Conservation (phyloP, 345 rosid genomes). For the Bretschneidera sinensis region DNA sequence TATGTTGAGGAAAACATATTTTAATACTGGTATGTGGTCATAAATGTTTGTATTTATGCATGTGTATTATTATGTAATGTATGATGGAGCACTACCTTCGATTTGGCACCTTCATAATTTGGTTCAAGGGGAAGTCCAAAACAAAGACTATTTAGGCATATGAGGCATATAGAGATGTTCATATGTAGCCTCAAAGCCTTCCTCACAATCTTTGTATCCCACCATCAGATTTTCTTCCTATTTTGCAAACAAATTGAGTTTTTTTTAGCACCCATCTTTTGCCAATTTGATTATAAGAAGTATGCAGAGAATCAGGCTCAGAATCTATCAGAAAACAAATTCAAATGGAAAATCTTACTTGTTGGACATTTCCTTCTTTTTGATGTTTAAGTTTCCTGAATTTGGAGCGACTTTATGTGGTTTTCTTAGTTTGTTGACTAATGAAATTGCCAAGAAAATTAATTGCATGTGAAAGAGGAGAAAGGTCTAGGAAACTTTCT, state of each 20-base stretch:
- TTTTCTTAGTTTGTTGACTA: no score
- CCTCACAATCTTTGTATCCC: neutral
- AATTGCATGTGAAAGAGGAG: neutral
- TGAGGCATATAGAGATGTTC: neutral
- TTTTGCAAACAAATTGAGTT: no score
- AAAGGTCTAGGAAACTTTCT: neutral
- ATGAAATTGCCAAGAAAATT: neutral
- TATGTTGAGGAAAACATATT: neutral
- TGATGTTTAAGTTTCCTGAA: neutral
- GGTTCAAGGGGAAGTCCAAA: neutral
- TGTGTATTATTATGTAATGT: neutral
- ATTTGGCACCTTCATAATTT: neutral
- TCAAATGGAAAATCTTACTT: no score
- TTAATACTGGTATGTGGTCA: no score
- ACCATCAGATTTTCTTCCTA: neutral
- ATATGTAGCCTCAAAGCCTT: neutral
- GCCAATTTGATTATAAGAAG: no score
- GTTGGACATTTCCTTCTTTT: neutral
- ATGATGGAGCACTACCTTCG: neutral
- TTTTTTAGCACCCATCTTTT: no score
- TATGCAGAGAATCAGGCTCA: no score
- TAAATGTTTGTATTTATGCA: neutral
- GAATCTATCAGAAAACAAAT: no score
- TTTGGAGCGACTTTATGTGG: neutral
- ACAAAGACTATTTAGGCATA: neutral